These are phyloP conservation scores for Chrysanthemum lavandulifolium DNA, from an alignment of 129 eudicot species.

Conservation along the genomic window DNA sequence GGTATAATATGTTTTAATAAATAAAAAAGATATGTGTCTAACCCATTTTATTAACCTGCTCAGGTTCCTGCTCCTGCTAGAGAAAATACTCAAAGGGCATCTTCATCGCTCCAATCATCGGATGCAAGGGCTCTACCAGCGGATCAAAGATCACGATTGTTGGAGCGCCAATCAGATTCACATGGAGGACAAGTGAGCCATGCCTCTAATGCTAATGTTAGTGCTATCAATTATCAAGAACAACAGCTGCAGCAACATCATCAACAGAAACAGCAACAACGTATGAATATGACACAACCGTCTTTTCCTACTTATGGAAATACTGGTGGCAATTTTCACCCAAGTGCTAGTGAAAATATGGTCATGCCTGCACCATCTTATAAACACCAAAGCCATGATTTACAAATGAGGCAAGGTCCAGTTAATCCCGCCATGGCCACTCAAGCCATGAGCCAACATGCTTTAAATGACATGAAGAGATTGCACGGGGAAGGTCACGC, in stretches of 20 bases:
- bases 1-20: background rate
- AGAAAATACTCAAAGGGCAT: constrained; percentile 38
- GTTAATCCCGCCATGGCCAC: constrained; percentile 39
- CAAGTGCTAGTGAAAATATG: constrained; percentile 43
- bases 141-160: constrained; percentile 30
- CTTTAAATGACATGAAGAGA: constrained; percentile 47
- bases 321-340: constrained; percentile 51
- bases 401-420: constrained; percentile 26
- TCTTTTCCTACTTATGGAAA: constrained; percentile 66
- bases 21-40: background rate
- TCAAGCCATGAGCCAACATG: constrained; percentile 40
- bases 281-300: constrained; percentile 52
- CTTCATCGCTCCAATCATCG: constrained; percentile 18
- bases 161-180: constrained; percentile 4
- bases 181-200: background rate
- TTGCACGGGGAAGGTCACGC: constrained; percentile 43
- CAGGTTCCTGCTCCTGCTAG: constrained; percentile 39
- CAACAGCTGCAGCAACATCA: constrained; percentile 43
- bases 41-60: constrained; percentile 2
- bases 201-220: constrained; percentile 16
- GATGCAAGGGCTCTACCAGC: background rate
- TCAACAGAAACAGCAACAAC: constrained; percentile 40
- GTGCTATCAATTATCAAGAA: constrained; percentile 25
- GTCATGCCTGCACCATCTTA: constrained; percentile 39
- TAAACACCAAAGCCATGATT: constrained; percentile 48